phyloP scores from a whole-genome alignment of 441 rosid genomes.

The Adansonia rubrostipa region DNA sequence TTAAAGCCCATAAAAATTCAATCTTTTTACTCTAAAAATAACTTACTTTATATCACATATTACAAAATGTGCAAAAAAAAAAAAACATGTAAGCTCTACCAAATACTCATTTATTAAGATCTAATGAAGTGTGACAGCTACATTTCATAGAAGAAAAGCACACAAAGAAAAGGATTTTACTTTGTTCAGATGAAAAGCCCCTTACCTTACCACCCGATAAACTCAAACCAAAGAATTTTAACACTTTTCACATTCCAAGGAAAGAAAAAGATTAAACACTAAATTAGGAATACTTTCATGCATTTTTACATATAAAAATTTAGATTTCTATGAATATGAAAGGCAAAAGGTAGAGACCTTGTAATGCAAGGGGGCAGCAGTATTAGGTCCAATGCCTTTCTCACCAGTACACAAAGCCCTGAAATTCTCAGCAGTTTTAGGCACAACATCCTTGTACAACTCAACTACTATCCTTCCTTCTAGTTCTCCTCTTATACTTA shows the following conservation, averaged over 20 bases:
- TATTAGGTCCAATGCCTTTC: constrained; percentile 77
- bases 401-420: constrained; percentile 91
- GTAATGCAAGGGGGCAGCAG: constrained; percentile 83
- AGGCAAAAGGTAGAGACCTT: constrained; percentile 50
- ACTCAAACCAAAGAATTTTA: background rate
- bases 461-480: constrained; percentile 91
- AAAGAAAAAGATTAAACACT: background rate
- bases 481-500: constrained; percentile 91
- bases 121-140: background rate
- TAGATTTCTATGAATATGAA: background rate
- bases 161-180: background rate
- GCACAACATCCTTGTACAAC: constrained; percentile 84
- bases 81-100: background rate
- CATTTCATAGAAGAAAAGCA: background rate
- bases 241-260: background rate
- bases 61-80: background rate
- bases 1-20: background rate
- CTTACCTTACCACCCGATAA: background rate
- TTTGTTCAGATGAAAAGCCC: background rate
- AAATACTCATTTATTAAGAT: constrained; percentile 7
- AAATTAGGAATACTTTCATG: background rate
- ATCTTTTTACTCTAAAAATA: background rate
- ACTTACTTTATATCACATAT: background rate
- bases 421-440: constrained; percentile 90
- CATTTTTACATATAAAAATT: constrained; percentile 1